These are phyloP conservation scores for Cucurbita argyrosperma DNA, from an alignment of 306 rosid species.

Conservation along the genomic window DNA sequence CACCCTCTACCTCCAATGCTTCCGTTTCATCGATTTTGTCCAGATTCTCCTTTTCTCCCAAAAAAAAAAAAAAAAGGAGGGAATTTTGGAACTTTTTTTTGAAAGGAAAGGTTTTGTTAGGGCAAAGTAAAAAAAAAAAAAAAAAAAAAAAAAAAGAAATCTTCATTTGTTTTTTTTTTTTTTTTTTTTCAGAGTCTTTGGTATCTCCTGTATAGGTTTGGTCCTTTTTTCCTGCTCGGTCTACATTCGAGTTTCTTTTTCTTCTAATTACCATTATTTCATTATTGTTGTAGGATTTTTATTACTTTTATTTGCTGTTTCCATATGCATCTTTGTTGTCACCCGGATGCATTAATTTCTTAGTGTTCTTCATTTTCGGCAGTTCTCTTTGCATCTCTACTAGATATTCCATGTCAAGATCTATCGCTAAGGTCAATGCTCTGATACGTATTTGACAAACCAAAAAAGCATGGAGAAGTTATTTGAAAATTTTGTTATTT, in stretches of 20 bases:
- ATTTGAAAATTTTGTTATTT: neutral
- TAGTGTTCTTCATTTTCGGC: neutral
- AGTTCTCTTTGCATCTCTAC: neutral
- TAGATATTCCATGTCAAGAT: neutral
- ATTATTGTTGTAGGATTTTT: neutral
- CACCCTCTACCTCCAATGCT: neutral
- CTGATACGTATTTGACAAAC: neutral
- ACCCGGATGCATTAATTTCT: neutral
- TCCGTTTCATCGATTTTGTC: too few species aligned
- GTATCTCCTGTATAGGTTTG: neutral
- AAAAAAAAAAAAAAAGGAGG: too few species aligned
- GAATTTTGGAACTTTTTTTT: too few species aligned
- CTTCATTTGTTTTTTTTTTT: too few species aligned
- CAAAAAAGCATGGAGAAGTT: neutral
- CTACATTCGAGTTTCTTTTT: neutral
- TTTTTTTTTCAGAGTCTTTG: too few species aligned
- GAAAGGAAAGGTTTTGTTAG: too few species aligned
- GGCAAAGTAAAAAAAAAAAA: too few species aligned
- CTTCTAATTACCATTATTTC: neutral
- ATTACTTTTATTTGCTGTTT: neutral
- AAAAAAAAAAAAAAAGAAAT: too few species aligned
- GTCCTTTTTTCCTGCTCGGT: neutral
- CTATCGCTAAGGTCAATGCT: neutral
- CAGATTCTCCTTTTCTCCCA: too few species aligned
- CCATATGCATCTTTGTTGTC: neutral